phyloP scores from a whole-genome alignment of 192 early-diverging fungal genomes.

The Obelidium mucronatum region DNA sequence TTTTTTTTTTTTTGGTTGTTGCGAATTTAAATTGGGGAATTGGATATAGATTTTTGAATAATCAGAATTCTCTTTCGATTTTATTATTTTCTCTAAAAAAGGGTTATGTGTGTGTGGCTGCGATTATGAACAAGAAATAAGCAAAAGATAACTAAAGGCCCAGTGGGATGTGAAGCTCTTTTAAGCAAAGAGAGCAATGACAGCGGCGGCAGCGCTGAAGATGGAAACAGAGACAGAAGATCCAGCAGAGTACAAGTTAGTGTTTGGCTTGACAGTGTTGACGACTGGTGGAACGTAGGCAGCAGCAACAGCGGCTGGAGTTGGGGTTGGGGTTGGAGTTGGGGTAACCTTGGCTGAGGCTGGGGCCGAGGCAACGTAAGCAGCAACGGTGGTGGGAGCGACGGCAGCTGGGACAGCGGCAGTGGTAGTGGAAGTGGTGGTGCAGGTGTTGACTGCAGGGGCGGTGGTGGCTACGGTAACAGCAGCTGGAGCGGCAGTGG shows the following conservation, averaged over 20 bases:
- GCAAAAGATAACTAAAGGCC: no score
- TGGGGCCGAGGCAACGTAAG: not conserved
- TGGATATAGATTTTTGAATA: no score
- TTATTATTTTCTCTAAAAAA: no score
- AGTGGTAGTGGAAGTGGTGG: not conserved
- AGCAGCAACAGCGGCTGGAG: not conserved
- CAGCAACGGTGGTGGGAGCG: no score
- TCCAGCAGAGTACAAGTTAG: constrained; percentile 20
- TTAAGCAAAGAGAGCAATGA: constrained; percentile 25
- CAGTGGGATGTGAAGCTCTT: no score
- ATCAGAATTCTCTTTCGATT: no score
- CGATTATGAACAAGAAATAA: no score
- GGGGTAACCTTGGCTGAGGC: not conserved
- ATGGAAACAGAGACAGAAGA: not conserved
- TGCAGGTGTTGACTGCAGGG: not conserved
- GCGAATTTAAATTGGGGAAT: no score
- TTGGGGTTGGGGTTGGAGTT: constrained; percentile 9
- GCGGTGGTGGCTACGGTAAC: not conserved
- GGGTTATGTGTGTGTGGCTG: no score
- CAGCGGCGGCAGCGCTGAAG: constrained; percentile 8
- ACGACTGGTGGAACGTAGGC: not conserved
- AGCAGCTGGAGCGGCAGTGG: not conserved
- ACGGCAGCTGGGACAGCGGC: not conserved
- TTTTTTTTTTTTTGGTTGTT: no score
- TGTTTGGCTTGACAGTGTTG: constrained; percentile 3